phyloP scores from a whole-genome alignment of 306 rosid genomes.

The cucumber (Cucumis sativus) region Cucumber_9930_V3 NC_026660.2:18213001-18213500 shows the following conservation, averaged over 20 bases:
- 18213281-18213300: conserved; percentile 37
- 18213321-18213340: conserved; percentile 42
- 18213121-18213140: conserved; percentile 41
- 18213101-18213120: conserved; percentile 26
- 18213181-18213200: conserved; percentile 27
- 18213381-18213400: conserved; percentile 16
- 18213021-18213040: conserved; percentile 20
- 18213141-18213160: conserved; percentile 38
- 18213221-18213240: conserved; percentile 32
- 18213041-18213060: conserved; percentile 70
- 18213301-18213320: conserved; percentile 48
- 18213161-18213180: conserved; percentile 30
- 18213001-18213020: background rate
- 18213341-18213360: conserved; percentile 39
- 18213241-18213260: conserved; percentile 37
- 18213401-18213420: conserved; percentile 54
- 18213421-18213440: conserved; percentile 33
- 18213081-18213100: conserved; percentile 27
- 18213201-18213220: conserved; percentile 38
- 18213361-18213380: conserved; percentile 25
- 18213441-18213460: conserved; percentile 42
- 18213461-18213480: conserved; percentile 54
- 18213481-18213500: conserved; percentile 18
- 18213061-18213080: conserved; percentile 57
- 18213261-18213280: conserved; percentile 49